Evolutionary conservation across 1,284 basidiomycete genomes (phyloP), one percentile per base, ranked within the genome.

Genomic region (Marasmius fiardii): DNA sequence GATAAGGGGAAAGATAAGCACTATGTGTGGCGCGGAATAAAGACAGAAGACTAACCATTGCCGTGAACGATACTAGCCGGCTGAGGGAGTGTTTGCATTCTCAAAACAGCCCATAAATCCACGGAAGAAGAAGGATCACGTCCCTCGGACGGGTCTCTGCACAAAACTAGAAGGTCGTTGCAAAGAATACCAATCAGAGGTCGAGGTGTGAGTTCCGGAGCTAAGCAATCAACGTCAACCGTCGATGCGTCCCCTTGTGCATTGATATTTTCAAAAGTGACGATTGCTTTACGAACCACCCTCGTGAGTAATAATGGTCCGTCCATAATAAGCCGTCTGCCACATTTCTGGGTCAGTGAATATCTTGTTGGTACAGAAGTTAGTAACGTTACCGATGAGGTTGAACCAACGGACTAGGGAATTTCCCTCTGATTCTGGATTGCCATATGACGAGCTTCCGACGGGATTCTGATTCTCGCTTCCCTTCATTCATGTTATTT

Each of bases 401-500:
- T 71, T 99, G 97, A 26, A 99, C 97, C 43, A 99, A 78, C 10
- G 97, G 95, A 57, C 93, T 95, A 3, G 94, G 92, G 69, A 97
- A 97, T 64, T 85, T 90, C 24, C 93, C 93, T 43, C 88, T 81
- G 65, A 99, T 97, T 62, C 93, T 81, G 51, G 87, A 72, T 75
- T 99, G 96, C 97, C 97, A 93, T 65, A 90, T 85, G 21, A 95
- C 90, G 28, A 98, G 81, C 64, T 92, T 91, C 35, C 88, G 81
- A 33, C 95, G 81, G 4, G 92, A 93, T 72, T 98, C 95, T 2
- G 92, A 82, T 64, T 97, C 95, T 16, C 95, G 86, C 72, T 97
- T 97, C 61, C 93, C 92, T 74, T 98, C 95, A 70, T 98, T 98
- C 92, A 98, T 96, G 65, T 92, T 90, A 53, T 86, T 92, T 6